phyloP scores from a whole-genome alignment of 257 asterid species.

The Nicotiana paniculata region DNA sequence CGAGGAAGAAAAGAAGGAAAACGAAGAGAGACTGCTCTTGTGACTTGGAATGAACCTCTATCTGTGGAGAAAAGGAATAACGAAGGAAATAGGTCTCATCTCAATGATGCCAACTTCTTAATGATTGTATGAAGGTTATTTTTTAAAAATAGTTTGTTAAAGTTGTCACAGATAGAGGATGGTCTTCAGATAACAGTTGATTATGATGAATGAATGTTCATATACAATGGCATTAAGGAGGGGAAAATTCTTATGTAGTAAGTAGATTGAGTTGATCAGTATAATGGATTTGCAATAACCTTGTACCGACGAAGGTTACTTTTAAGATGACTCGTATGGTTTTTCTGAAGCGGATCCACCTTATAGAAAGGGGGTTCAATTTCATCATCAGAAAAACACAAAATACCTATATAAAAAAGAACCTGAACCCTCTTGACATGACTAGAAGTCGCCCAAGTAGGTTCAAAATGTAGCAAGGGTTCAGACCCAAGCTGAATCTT shows the following conservation, averaged over 20 bases:
- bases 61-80: not conserved
- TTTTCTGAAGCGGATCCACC: too few relatives aligned
- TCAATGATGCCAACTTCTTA: not conserved
- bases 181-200: not conserved
- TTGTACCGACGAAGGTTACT: not conserved
- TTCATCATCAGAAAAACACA: too few relatives aligned
- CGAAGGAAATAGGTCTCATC: not conserved
- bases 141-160: not conserved
- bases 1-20: not conserved
- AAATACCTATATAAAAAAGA: too few relatives aligned
- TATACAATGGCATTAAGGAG: not conserved
- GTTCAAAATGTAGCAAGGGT: too few relatives aligned
- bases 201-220: not conserved
- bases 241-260: not conserved
- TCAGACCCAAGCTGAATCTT: too few relatives aligned
- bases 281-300: not conserved
- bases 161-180: not conserved
- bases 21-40: not conserved
- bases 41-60: not conserved
- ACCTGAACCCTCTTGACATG: too few relatives aligned
- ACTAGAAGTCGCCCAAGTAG: too few relatives aligned
- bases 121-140: not conserved
- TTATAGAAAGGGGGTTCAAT: too few relatives aligned
- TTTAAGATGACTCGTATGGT: not conserved
- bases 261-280: not conserved